Evolutionary conservation across 306 rosid genomes (phyloP).

Genomic region (Quercus cerris): DNA sequence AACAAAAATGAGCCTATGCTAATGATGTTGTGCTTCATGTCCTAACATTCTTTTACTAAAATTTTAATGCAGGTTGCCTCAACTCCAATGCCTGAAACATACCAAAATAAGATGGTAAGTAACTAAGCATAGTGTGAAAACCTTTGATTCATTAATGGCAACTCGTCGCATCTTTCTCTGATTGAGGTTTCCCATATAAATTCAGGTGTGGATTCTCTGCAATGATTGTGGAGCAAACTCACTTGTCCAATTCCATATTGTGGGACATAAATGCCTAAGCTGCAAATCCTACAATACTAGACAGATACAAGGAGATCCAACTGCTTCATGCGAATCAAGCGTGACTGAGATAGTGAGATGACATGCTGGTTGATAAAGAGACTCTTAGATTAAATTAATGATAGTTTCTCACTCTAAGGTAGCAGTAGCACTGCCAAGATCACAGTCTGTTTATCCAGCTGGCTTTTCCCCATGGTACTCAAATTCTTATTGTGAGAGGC

Average conservation of each 20-base stretch:
- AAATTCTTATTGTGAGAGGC: too few species aligned
- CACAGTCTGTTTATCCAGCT: too few species aligned
- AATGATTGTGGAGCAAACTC: conserved; percentile 70
- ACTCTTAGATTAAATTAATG: not conserved
- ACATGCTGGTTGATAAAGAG: not conserved
- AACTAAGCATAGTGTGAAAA: not conserved
- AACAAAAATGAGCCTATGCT: not conserved
- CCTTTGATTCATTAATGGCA: not conserved
- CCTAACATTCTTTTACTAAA: conserved; percentile 17
- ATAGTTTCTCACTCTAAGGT: too few species aligned
- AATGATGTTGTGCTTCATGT: not conserved
- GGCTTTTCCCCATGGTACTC: too few species aligned
- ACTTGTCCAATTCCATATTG: conserved; percentile 51
- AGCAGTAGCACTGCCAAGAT: too few species aligned
- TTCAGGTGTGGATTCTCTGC: conserved; percentile 77
- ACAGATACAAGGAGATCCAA: conserved; percentile 46
- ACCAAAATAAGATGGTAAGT: conserved; percentile 54
- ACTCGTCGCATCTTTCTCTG: not conserved
- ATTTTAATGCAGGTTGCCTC: conserved; percentile 50
- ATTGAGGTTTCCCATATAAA: not conserved
- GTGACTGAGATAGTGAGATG: conserved; percentile 36
- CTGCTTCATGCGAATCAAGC: conserved; percentile 32
- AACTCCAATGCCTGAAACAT: conserved; percentile 59
- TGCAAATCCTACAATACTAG: conserved; percentile 74
- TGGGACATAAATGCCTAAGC: conserved; percentile 57